phyloP scores from a whole-genome alignment of 2,329 filamentous ascomycete species.

The Penicillium sp. region DNA sequence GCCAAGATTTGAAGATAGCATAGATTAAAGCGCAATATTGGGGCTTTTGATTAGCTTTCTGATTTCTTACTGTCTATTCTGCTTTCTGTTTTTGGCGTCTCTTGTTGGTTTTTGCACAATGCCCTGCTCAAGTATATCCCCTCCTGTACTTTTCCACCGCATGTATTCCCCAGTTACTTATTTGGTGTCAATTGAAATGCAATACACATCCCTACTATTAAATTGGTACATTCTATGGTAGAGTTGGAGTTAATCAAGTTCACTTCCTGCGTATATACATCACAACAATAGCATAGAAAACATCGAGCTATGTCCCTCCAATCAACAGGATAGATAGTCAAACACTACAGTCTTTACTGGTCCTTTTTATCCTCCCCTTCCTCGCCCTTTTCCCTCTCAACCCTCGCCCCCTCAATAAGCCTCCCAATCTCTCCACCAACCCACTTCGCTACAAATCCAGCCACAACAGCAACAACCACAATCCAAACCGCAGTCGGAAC shows the following conservation, averaged over 20 bases:
- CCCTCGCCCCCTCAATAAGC: constrained; percentile 22
- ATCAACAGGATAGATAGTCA: too few relatives aligned
- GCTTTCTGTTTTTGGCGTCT: background rate
- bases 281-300: background rate
- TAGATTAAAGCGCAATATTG: constrained; percentile 1
- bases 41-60: background rate
- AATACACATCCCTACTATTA: background rate
- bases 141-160: constrained; percentile 4
- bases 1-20: background rate
- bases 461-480: constrained; percentile 56
- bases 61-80: background rate
- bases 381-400: constrained; percentile 4
- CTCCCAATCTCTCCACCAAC: constrained; percentile 26
- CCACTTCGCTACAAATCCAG: constrained; percentile 48
- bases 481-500: constrained; percentile 71
- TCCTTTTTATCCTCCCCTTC: constrained; percentile 20
- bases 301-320: background rate
- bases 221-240: background rate
- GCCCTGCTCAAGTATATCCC: constrained; percentile 5
- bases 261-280: background rate
- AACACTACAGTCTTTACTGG: constrained; percentile 4
- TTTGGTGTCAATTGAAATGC: background rate
- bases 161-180: background rate
- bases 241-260: background rate
- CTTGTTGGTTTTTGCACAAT: background rate